A percentile compares a stretch with the other conserved stretches of the same genome.
Evolutionary conservation across 331 rosid genomes (phyloP).

Genomic region (Arachis monticola): DNA sequence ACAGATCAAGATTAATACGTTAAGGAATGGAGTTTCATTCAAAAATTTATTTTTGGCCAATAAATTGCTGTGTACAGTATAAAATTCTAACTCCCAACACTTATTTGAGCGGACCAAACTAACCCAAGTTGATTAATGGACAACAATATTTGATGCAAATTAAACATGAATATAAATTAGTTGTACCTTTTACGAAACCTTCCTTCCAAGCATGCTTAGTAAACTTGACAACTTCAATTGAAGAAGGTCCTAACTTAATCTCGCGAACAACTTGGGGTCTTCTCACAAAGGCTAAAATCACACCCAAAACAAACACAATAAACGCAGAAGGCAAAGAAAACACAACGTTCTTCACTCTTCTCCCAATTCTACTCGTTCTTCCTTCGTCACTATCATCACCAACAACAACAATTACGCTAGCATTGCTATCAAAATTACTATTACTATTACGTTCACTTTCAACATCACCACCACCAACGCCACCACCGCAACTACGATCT

Average conservation of each 20-base stretch:
- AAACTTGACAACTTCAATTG: conserved; percentile 57
- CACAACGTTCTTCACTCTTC: conserved; percentile 39
- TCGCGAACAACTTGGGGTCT: conserved; percentile 60
- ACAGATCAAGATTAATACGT: too few relatives aligned
- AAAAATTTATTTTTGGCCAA: too few relatives aligned
- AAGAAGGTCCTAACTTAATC: conserved; percentile 71
- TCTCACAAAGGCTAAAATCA: conserved; percentile 64
- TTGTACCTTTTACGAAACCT: conserved; percentile 74
- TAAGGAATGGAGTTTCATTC: too few relatives aligned
- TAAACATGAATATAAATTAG: too few relatives aligned
- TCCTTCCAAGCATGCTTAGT: conserved; percentile 67
- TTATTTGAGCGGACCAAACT: too few relatives aligned
- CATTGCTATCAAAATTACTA: too few relatives aligned
- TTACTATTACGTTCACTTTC: not conserved
- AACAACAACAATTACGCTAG: not conserved
- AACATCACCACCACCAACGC: not conserved
- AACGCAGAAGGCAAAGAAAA: conserved; percentile 73
- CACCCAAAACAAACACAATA: conserved; percentile 64
- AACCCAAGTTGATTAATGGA: too few relatives aligned
- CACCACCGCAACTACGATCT: not conserved
- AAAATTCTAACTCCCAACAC: too few relatives aligned
- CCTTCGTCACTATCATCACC: not conserved
- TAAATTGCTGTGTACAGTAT: too few relatives aligned
- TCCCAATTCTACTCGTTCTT: not conserved
- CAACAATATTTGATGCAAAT: too few relatives aligned